Base-by-base conservation (phyloP, 1,139 yeast species). In the Blastobotrys proliferans region DNA sequence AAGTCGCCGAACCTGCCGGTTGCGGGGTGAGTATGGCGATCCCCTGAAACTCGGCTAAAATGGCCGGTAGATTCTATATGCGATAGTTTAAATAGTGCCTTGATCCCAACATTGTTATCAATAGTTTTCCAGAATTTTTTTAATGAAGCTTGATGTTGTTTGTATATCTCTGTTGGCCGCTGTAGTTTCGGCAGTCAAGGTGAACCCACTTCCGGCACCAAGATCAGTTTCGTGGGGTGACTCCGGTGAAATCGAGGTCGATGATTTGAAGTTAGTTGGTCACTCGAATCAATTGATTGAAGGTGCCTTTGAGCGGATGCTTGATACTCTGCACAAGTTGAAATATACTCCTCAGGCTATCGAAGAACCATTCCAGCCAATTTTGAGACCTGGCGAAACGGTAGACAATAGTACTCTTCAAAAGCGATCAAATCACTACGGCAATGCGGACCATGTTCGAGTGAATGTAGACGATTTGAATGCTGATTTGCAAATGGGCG, bases 401-500 rank as follows among this genome's bases (percentile, higher is more conserved):
- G 30, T 26, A 2, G 25, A 13, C 27, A 31, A 31, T 19, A 11
- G 3, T 3, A 31, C 35, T 19, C n/a, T 6, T 3, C 5, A 6
- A 8, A 17, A 32, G 13, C 20, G 22, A 19, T 11, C n/a, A 11
- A 5, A 29, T n/a, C 17, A n/a, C 10, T 18, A 5, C n/a, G 31
- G 31, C 13, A 11, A 10, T 6, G 31, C 13, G 31, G 11, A 30
- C 9, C 18, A 14, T 8, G 34, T 30, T 8, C 5, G 17, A 10
- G 38, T 50, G 25, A 29, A 29, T 2, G 51, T 68, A 25, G 51
- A 49, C 2, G 62, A 65, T 41, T 35, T 44, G 32, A 51, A 54
- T 13, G 61, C 64, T 4, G 63, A 56, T 20, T 56, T 69, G 38
- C 69, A 66, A 44, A 50, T 64, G 32, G 70, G 68, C 4, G 69